A percentile compares a stretch with the other conserved stretches of the same genome.
phyloP scores from a whole-genome alignment of 257 asterid genomes.

The Hygrophila difformis region DNA sequence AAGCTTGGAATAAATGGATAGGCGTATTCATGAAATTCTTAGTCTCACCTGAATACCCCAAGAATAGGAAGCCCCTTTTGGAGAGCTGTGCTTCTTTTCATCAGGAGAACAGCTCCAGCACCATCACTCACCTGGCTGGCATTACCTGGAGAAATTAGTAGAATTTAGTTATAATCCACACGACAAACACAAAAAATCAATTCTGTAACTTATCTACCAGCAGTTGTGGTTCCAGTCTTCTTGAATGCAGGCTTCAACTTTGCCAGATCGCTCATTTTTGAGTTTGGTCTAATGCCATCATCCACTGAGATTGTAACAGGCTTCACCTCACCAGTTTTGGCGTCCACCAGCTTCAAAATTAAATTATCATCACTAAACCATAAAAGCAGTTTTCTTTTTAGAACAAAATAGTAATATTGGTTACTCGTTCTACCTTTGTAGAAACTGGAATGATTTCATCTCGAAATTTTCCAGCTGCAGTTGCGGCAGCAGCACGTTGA shows the following conservation, averaged over 20 bases:
- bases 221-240: slow-evolving; percentile 80
- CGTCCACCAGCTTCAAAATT: slow-evolving; percentile 52
- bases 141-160: slow-evolving; percentile 40
- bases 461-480: slow-evolving; percentile 68
- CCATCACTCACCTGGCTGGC: slow-evolving; percentile 93
- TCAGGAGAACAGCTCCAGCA: slow-evolving; percentile 94
- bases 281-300: slow-evolving; percentile 75
- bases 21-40: too few species aligned
- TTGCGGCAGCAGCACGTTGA: slow-evolving; percentile 85
- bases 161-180: slow-evolving; percentile 1
- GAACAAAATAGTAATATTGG: neutral
- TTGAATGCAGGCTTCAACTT: slow-evolving; percentile 89
- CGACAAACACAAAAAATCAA: neutral
- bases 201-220: slow-evolving; percentile 36
- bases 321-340: slow-evolving; percentile 56
- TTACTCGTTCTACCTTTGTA: slow-evolving; percentile 48
- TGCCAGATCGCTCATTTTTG: slow-evolving; percentile 59
- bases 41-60: slow-evolving; percentile 66
- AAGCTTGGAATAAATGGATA: too few species aligned
- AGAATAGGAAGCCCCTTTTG: slow-evolving; percentile 80
- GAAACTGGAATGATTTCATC: slow-evolving; percentile 88
- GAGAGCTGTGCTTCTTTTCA: slow-evolving; percentile 75
- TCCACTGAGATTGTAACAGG: slow-evolving; percentile 62
- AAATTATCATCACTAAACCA: slow-evolving; percentile 3
- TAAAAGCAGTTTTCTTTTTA: neutral